Evolutionary conservation across 306 rosid species (phyloP).

Genomic region (Cucurbita moschata): DNA sequence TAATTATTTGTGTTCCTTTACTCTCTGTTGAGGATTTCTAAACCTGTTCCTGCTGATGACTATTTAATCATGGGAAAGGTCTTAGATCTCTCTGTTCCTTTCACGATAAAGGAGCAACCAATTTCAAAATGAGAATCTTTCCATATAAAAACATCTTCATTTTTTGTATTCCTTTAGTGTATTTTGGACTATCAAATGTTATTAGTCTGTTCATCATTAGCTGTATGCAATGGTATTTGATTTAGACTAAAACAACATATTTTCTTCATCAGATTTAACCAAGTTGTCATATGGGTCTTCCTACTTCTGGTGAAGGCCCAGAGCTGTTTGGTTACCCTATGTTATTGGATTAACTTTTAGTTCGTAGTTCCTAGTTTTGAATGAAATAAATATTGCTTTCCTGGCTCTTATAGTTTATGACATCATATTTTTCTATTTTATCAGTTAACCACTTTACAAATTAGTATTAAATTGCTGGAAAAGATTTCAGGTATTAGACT

Average conservation of each 20-base stretch:
- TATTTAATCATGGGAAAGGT: neutral
- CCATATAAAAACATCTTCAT: too few relatives aligned
- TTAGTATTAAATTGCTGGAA: neutral
- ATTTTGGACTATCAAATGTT: too few relatives aligned
- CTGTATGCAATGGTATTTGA: too few relatives aligned
- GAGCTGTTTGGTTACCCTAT: neutral
- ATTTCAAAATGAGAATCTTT: too few relatives aligned
- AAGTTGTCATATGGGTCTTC: neutral
- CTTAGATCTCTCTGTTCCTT: neutral
- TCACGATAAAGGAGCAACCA: neutral
- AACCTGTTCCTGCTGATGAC: neutral
- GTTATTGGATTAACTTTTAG: neutral
- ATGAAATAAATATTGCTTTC: neutral
- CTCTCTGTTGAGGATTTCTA: neutral
- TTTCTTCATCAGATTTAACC: neutral
- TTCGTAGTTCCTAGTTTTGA: neutral
- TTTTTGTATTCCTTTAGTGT: too few relatives aligned
- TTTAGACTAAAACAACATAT: neutral
- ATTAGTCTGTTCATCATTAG: too few relatives aligned
- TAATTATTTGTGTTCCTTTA: neutral
- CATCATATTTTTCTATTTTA: neutral
- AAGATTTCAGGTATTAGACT: neutral
- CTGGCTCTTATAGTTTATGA: neutral
- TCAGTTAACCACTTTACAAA: neutral
- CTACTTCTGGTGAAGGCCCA: neutral